Percentiles rank a stretch among this genome's conserved stretches.
These are phyloP conservation scores for Pseudogymnoascus sp. DNA, from an alignment of 2,329 filamentous ascomycete genomes.

Conservation along the genomic window DNA sequence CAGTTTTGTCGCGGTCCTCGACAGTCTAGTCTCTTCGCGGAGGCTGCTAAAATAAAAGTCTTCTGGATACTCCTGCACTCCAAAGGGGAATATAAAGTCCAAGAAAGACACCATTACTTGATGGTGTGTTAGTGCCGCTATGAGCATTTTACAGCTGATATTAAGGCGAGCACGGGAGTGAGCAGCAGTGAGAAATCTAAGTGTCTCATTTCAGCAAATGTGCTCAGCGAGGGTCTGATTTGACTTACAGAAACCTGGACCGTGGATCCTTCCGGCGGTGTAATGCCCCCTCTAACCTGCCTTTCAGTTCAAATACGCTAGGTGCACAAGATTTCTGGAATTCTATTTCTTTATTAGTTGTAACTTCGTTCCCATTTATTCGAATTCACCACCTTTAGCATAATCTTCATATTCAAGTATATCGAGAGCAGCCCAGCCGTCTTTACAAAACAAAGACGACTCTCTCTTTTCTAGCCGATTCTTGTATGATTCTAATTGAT, in stretches of 20 bases:
- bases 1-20: constrained; percentile 7
- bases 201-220: not conserved
- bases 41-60: constrained; percentile 33
- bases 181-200: constrained; percentile 19
- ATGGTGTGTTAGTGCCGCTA: constrained; percentile 22
- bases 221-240: not conserved
- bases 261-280: constrained; percentile 14
- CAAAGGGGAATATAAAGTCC: constrained; percentile 33
- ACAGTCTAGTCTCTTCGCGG: constrained; percentile 23
- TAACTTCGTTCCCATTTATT: not conserved
- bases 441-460: constrained; percentile 10
- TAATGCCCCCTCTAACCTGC: not conserved
- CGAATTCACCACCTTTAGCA: constrained; percentile 2
- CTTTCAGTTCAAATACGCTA: constrained; percentile 10
- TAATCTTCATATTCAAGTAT: constrained; percentile 16
- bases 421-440: constrained; percentile 5
- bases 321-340: constrained; percentile 9
- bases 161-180: constrained; percentile 17
- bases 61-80: constrained; percentile 22
- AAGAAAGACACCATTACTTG: constrained; percentile 30
- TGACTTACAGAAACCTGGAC: constrained; percentile 20
- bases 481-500: constrained; percentile 9
- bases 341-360: constrained; percentile 2
- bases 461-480: constrained; percentile 10
- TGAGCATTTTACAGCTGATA: constrained; percentile 17